Conservation (phyloP, 2,329 filamentous ascomycete species). For the Monilinia aucupariae region DNA sequence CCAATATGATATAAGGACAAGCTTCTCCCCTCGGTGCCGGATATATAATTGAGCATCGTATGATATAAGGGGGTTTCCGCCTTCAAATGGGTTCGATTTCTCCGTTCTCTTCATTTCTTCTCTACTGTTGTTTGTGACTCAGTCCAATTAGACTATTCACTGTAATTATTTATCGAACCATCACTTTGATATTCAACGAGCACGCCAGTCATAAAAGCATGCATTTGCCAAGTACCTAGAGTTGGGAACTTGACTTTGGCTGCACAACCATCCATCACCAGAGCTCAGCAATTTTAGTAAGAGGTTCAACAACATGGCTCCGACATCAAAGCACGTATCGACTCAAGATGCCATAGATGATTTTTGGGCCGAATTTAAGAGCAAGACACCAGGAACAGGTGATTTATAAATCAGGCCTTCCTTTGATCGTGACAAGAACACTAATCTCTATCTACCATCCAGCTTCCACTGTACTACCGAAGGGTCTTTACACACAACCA, state of each 20-base stretch:
- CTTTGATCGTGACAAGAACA: neutral
- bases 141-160: neutral
- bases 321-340: conserved; percentile 46
- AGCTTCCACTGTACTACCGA: conserved; percentile 65
- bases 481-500: conserved; percentile 58
- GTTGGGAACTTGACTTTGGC: neutral
- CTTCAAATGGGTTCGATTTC: neutral
- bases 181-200: neutral
- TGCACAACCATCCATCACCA: neutral
- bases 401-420: conserved; percentile 8
- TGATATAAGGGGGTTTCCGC: neutral
- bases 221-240: neutral
- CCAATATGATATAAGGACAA: too few species aligned
- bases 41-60: too few species aligned
- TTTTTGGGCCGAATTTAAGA: conserved; percentile 68
- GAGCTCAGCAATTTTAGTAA: conserved; percentile 3
- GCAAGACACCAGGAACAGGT: conserved; percentile 66
- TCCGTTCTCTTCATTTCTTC: neutral
- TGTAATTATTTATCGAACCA: neutral
- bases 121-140: neutral
- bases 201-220: neutral
- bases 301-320: neutral
- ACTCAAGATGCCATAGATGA: conserved; percentile 65
- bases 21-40: too few species aligned
- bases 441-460: neutral